These are phyloP conservation scores for Hirschioporus abietinus DNA, from an alignment of 768 basidiomycete species.

Conservation along the genomic window DNA sequence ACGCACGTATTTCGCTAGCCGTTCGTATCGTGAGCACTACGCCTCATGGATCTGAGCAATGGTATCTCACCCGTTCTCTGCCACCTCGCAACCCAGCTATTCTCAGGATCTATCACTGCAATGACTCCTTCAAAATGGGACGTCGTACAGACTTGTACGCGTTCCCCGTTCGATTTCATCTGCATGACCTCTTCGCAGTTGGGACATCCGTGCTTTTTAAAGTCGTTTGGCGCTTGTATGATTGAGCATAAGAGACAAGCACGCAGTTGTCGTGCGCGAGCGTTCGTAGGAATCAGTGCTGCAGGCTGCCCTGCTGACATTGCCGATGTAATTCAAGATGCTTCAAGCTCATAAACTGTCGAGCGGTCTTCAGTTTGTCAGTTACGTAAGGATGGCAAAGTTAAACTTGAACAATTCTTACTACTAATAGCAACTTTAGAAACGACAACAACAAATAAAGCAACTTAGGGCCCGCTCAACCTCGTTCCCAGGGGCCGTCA, in stretches of 20 bases:
- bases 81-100: constrained; percentile 96
- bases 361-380: no score
- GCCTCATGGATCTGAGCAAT: constrained; percentile 6
- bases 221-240: constrained; percentile 79
- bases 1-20: constrained; percentile 77
- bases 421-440: no score
- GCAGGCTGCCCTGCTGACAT: not conserved
- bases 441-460: no score
- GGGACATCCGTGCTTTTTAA: constrained; percentile 83
- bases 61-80: constrained; percentile 76
- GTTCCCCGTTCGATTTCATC: constrained; percentile 86
- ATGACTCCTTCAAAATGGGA: constrained; percentile 91
- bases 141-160: constrained; percentile 83
- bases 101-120: constrained; percentile 77
- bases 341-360: no score
- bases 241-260: constrained; percentile 94
- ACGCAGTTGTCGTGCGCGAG: constrained; percentile 69
- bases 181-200: constrained; percentile 97
- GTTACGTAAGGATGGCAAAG: no score
- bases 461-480: no score
- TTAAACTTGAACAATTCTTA: no score
- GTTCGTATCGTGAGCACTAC: constrained; percentile 4
- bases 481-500: no score
- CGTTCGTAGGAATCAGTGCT: constrained; percentile 50
- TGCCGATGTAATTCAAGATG: not conserved